Conservation (phyloP, 768 basidiomycete genomes). For the Rubroboletus pulcherrimus region DNA sequence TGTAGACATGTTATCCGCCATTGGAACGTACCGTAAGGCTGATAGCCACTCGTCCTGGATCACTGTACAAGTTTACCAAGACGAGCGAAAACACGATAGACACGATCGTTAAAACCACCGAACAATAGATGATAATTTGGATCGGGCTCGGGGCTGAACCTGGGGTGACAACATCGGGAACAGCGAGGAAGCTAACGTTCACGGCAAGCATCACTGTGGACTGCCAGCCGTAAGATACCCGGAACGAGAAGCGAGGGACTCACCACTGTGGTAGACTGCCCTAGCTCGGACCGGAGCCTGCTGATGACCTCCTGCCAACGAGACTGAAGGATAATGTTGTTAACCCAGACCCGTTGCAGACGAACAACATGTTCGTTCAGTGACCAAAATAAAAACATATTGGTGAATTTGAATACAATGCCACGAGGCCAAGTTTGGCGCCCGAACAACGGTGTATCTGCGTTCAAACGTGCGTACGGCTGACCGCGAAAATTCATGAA, state of each 20-base stretch:
- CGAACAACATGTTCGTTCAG: slow-evolving; percentile 9
- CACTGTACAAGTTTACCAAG: slow-evolving; percentile 9
- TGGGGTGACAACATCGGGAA: slow-evolving; percentile 2
- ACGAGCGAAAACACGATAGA: slow-evolving; percentile 13
- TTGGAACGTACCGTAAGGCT: slow-evolving; percentile 1
- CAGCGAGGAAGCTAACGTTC: slow-evolving; percentile 13
- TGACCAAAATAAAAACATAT: background rate
- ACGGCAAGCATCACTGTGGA: slow-evolving; percentile 20
- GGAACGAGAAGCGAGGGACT: background rate
- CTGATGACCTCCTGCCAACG: slow-evolving; percentile 12
- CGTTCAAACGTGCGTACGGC: slow-evolving; percentile 10
- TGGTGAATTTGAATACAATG: background rate
- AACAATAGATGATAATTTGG: slow-evolving; percentile 12
- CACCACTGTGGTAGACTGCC: slow-evolving; percentile 13
- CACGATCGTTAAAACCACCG: slow-evolving; percentile 4
- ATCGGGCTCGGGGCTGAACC: too few species aligned
- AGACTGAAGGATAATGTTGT: slow-evolving; percentile 5
- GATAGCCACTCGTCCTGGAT: slow-evolving; percentile 2
- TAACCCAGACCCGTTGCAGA: slow-evolving; percentile 14
- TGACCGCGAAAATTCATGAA: slow-evolving; percentile 15
- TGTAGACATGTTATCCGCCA: background rate
- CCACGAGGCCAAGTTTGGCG: slow-evolving; percentile 6
- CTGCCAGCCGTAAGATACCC: background rate
- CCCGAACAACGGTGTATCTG: slow-evolving; percentile 6
- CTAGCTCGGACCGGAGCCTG: slow-evolving; percentile 5